These are phyloP conservation scores for Ganoderma leucocontextum DNA, from an alignment of 1,284 basidiomycete genomes.

Conservation along the genomic window DNA sequence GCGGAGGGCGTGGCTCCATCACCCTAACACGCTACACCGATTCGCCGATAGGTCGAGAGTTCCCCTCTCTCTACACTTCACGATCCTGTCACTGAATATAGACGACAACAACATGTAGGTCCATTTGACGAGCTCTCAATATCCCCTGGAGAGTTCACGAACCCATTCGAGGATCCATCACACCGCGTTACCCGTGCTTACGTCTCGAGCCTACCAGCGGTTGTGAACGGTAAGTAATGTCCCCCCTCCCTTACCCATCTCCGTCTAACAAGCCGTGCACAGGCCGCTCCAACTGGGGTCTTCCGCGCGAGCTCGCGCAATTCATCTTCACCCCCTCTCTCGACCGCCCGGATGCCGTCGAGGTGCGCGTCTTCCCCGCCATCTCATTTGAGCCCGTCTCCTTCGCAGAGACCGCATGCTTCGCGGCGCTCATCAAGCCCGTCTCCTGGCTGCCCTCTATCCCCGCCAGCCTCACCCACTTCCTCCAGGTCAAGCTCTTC, in stretches of 20 bases:
- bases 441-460: constrained; percentile 29
- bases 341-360: constrained; percentile 22
- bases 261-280: not conserved
- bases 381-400: constrained; percentile 26
- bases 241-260: too few species aligned
- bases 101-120: constrained; percentile 5
- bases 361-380: constrained; percentile 32
- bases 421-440: constrained; percentile 32
- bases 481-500: constrained; percentile 25
- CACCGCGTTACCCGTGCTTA: constrained; percentile 31
- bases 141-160: constrained; percentile 30
- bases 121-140: constrained; percentile 30
- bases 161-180: constrained; percentile 25
- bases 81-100: not conserved
- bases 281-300: constrained; percentile 31
- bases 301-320: constrained; percentile 31
- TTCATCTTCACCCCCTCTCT: constrained; percentile 31
- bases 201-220: constrained; percentile 24
- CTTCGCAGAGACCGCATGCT: constrained; percentile 24
- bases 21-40: constrained; percentile 26
- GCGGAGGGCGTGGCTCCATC: constrained; percentile 27
- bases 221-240: constrained; percentile 20
- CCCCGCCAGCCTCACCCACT: constrained; percentile 25
- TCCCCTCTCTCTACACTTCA: too few species aligned
- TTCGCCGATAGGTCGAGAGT: constrained; percentile 23